These are phyloP conservation scores for Boletales sp. DNA, from an alignment of 768 basidiomycete species.

Conservation along the genomic window DNA sequence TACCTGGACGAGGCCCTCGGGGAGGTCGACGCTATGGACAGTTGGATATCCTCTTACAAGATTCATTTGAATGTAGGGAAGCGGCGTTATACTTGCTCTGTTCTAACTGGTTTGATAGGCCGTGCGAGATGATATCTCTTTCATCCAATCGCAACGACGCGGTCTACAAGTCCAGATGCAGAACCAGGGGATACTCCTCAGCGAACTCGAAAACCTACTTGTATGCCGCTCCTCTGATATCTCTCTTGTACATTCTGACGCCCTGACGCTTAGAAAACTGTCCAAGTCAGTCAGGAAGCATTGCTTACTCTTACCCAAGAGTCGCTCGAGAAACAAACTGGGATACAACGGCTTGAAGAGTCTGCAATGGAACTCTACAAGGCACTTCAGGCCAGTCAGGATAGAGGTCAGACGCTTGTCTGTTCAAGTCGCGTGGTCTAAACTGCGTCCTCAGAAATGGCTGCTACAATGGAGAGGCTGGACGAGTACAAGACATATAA, in stretches of 20 bases:
- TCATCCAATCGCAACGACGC: constrained; percentile 94
- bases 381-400: constrained; percentile 84
- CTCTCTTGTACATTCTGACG: background rate
- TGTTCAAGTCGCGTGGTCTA: constrained; percentile 1
- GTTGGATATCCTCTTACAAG: constrained; percentile 87
- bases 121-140: constrained; percentile 91
- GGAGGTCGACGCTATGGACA: constrained; percentile 89
- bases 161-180: constrained; percentile 97
- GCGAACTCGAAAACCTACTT: constrained; percentile 83
- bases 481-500: constrained; percentile 90
- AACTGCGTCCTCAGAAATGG: constrained; percentile 63
- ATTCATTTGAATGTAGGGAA: constrained; percentile 86
- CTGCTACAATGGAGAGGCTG: constrained; percentile 92
- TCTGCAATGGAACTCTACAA: constrained; percentile 91
- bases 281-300: constrained; percentile 81
- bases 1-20: constrained; percentile 84
- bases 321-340: constrained; percentile 74
- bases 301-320: constrained; percentile 81
- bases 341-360: constrained; percentile 76
- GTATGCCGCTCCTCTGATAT: constrained; percentile 37
- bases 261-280: constrained; percentile 65
- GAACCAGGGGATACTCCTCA: constrained; percentile 83
- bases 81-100: background rate
- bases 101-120: constrained; percentile 49
- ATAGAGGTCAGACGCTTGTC: constrained; percentile 56